Evolutionary conservation across 2,329 filamentous ascomycete genomes (phyloP).

Genomic region (Lachnellula hyalina): DNA sequence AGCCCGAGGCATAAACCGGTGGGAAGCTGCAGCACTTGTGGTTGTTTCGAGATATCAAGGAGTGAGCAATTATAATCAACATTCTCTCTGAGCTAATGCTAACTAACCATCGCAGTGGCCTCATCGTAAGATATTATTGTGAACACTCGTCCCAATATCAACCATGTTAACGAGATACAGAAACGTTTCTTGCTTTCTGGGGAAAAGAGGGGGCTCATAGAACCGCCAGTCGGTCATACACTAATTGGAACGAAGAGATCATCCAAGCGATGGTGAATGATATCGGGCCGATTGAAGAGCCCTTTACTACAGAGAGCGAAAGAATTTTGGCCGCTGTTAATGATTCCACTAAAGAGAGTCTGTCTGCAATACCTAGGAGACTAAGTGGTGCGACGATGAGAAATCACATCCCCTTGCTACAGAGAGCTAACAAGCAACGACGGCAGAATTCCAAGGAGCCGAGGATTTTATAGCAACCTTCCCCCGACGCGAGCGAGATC

Average conservation of each 20-base stretch:
- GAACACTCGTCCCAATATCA: neutral
- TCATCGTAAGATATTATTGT: neutral
- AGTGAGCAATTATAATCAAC: slow-evolving; percentile 3
- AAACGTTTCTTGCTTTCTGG: slow-evolving; percentile 11
- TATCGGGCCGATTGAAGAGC: slow-evolving; percentile 6
- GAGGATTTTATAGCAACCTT: slow-evolving; percentile 9
- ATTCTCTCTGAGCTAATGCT: neutral
- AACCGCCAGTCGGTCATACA: neutral
- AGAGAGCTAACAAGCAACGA: neutral
- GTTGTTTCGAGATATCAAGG: neutral
- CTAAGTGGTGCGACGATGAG: slow-evolving; percentile 1
- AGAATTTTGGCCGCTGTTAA: slow-evolving; percentile 3
- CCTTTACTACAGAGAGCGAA: neutral
- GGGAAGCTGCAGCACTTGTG: slow-evolving; percentile 4
- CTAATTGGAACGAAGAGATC: slow-evolving; percentile 12
- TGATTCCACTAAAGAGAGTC: neutral
- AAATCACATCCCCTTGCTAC: neutral
- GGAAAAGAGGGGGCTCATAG: slow-evolving; percentile 8
- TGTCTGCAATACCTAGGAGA: neutral
- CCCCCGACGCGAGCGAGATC: slow-evolving; percentile 2
- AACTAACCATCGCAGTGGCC: slow-evolving; percentile 3
- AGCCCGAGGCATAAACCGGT: slow-evolving; percentile 7
- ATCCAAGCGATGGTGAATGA: slow-evolving; percentile 11
- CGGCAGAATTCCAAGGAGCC: slow-evolving; percentile 5
- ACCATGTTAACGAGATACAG: slow-evolving; percentile 4